Conservation (phyloP, 257 asterid genomes). For the Primulina eburnea region DNA sequence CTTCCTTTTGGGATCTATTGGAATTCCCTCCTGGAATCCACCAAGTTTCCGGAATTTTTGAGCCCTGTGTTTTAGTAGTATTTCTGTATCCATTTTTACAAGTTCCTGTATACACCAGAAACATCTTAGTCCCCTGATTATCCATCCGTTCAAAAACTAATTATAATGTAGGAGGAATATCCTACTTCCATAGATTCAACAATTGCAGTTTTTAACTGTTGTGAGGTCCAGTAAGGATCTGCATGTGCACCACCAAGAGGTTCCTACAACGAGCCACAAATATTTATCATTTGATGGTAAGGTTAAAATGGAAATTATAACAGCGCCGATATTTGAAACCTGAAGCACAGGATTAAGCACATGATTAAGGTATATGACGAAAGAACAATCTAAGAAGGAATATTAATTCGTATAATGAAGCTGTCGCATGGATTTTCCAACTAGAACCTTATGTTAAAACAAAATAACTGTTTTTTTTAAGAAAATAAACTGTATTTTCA, state of each 20-base stretch:
- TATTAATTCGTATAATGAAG: not conserved
- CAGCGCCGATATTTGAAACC: not conserved
- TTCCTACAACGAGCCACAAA: conserved; percentile 32
- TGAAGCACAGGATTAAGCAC: not conserved
- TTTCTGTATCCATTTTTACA: conserved; percentile 57
- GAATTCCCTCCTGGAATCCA: conserved; percentile 63
- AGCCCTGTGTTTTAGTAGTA: conserved; percentile 62
- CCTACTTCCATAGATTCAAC: conserved; percentile 73
- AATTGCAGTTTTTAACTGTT: conserved; percentile 81
- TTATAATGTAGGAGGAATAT: not conserved
- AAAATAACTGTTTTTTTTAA: conserved; percentile 1
- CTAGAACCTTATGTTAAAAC: conserved; percentile 5
- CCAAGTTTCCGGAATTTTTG: conserved; percentile 74
- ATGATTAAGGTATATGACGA: not conserved
- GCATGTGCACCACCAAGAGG: conserved; percentile 99
- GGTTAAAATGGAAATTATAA: not conserved
- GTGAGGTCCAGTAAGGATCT: conserved; percentile 92
- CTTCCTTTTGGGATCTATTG: conserved; percentile 61
- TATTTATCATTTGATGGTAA: not conserved
- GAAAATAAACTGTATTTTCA: not conserved
- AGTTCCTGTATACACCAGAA: conserved; percentile 59
- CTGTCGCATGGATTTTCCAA: not conserved
- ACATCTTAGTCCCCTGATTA: conserved; percentile 25
- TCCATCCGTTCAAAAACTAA: not conserved
- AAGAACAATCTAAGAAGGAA: not conserved